phyloP scores from a whole-genome alignment of 2,329 filamentous ascomycete genomes.

The Aspergillus sp. region DNA sequence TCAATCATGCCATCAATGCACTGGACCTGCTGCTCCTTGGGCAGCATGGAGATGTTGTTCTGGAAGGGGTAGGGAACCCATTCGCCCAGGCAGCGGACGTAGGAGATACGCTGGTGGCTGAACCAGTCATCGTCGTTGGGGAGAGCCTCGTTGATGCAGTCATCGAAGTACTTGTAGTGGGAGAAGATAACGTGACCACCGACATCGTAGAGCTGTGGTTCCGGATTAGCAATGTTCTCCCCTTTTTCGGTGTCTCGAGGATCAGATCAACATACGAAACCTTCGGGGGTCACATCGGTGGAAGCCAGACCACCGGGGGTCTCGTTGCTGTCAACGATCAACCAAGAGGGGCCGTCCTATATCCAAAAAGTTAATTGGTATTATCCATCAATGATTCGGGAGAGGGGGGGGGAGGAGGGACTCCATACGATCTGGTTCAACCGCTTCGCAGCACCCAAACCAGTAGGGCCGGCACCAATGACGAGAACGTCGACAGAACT shows the following conservation, averaged over 20 bases:
- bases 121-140: slow-evolving; percentile 94
- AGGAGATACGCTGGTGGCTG: slow-evolving; percentile 95
- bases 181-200: slow-evolving; percentile 98
- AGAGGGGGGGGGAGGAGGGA: not conserved
- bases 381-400: slow-evolving; percentile 1
- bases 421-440: slow-evolving; percentile 82
- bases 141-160: slow-evolving; percentile 94
- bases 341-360: slow-evolving; percentile 85
- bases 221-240: slow-evolving; percentile 7
- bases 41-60: slow-evolving; percentile 98
- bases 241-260: not conserved
- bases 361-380: slow-evolving; percentile 14
- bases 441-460: slow-evolving; percentile 94
- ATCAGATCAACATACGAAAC: slow-evolving; percentile 66
- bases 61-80: slow-evolving; percentile 99
- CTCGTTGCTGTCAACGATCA: slow-evolving; percentile 88
- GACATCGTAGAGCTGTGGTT: slow-evolving; percentile 82
- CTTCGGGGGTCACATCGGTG: slow-evolving; percentile 89
- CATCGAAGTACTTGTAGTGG: slow-evolving; percentile 99
- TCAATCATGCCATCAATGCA: slow-evolving; percentile 96
- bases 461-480: slow-evolving; percentile 95
- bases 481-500: slow-evolving; percentile 94
- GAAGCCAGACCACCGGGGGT: slow-evolving; percentile 92
- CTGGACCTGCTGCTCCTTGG: slow-evolving; percentile 92
- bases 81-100: slow-evolving; percentile 89